A percentile compares a stretch with the other conserved stretches of the same genome.
Conservation (phyloP, 345 rosid genomes). For the Garcia nutans region DNA sequence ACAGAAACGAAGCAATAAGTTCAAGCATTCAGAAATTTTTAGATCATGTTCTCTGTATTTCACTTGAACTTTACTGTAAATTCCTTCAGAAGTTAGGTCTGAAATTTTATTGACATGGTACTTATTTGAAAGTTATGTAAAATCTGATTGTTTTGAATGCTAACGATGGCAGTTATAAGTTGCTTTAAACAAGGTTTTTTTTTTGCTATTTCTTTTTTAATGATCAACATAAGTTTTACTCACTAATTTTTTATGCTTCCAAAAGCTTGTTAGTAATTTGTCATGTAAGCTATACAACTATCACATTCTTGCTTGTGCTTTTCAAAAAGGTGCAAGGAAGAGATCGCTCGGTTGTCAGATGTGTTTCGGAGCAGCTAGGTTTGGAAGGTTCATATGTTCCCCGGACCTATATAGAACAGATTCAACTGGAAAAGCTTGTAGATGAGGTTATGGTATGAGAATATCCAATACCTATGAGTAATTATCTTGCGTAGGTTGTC, state of each 20-base stretch:
- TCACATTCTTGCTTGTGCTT: conserved; percentile 9
- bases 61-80: conserved; percentile 2
- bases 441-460: conserved; percentile 88
- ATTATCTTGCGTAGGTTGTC: conserved; percentile 15
- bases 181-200: background rate
- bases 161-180: background rate
- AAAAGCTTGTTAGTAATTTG: background rate
- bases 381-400: conserved; percentile 88
- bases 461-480: conserved; percentile 10
- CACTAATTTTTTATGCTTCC: background rate
- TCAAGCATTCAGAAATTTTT: too few species aligned
- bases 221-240: background rate
- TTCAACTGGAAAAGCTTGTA: conserved; percentile 95
- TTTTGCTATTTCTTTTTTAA: background rate
- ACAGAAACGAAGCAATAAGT: too few species aligned
- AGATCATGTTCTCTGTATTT: background rate
- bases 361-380: conserved; percentile 72
- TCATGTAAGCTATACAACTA: background rate
- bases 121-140: background rate
- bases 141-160: background rate
- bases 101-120: background rate
- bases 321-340: conserved; percentile 92
- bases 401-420: conserved; percentile 94
- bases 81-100: background rate
- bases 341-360: conserved; percentile 64